Evolutionary conservation across 306 rosid species (phyloP).

Genomic region (Ormosia semicastrata): DNA sequence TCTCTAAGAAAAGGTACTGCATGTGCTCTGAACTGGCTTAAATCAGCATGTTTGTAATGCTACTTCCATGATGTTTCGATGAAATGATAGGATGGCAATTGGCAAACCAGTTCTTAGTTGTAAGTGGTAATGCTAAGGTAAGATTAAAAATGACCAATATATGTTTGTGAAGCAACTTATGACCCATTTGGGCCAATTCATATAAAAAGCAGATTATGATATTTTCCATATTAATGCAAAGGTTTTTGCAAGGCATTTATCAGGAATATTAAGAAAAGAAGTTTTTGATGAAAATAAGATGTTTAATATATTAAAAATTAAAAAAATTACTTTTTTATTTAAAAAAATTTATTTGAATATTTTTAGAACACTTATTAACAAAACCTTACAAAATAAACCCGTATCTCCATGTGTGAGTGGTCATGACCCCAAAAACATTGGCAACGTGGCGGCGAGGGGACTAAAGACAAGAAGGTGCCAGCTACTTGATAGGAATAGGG

Average conservation of each 20-base stretch:
- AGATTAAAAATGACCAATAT: not conserved
- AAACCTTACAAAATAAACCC: not conserved
- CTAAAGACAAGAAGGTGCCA: constrained; percentile 22
- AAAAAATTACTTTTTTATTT: too few species aligned
- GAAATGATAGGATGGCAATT: not conserved
- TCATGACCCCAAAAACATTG: not conserved
- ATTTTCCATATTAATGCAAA: constrained; percentile 3
- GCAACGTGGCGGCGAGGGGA: constrained; percentile 4
- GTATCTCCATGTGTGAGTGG: constrained; percentile 21
- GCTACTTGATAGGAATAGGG: not conserved
- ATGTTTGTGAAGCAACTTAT: constrained; percentile 10
- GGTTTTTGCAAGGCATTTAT: too few species aligned
- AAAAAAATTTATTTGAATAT: too few species aligned
- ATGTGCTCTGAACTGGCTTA: not conserved
- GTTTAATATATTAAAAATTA: too few species aligned
- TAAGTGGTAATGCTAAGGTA: constrained; percentile 10
- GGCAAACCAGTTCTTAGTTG: not conserved
- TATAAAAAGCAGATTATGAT: constrained; percentile 1
- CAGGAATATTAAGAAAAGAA: too few species aligned
- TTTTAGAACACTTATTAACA: too few species aligned
- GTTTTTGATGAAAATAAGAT: too few species aligned
- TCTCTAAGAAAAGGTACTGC: not conserved
- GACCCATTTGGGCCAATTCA: not conserved
- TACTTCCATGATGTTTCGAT: not conserved
- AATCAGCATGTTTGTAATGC: not conserved